Conservation (phyloP, 176 grass and related monocot genomes). For the Triticum monococcum region DNA sequence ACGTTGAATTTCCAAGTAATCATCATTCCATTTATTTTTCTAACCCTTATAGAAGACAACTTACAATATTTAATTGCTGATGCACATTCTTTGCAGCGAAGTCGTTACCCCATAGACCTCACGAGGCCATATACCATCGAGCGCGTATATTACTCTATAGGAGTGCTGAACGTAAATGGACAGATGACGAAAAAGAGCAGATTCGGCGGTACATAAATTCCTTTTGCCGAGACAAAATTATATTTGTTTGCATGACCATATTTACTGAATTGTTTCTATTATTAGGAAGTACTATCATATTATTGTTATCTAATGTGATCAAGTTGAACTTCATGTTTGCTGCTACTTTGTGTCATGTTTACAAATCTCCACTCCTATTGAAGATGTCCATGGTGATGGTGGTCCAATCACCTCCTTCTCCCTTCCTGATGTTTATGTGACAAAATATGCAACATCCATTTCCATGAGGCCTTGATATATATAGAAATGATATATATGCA, state of each 20-base stretch:
- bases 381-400: neutral
- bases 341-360: conserved; percentile 5
- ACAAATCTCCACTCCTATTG: neutral
- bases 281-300: neutral
- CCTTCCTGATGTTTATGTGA: neutral
- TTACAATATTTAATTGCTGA: conserved; percentile 2
- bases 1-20: neutral
- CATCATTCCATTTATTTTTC: neutral
- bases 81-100: conserved; percentile 39
- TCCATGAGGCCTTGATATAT: neutral
- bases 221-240: conserved; percentile 4
- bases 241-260: conserved; percentile 9
- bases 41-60: neutral
- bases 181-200: conserved; percentile 50
- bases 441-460: neutral
- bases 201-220: conserved; percentile 49
- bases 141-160: conserved; percentile 46
- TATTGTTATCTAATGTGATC: neutral
- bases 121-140: conserved; percentile 31
- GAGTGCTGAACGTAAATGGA: conserved; percentile 61
- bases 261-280: neutral
- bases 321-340: neutral
- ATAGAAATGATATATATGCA: no score
- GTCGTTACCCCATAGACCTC: conserved; percentile 66
- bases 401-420: neutral